Percentiles rank a stretch among this genome's conserved stretches.
Evolutionary conservation across 192 early-diverging fungal genomes (phyloP).

Genomic region (Phycomyces blakesleeanus): DNA sequence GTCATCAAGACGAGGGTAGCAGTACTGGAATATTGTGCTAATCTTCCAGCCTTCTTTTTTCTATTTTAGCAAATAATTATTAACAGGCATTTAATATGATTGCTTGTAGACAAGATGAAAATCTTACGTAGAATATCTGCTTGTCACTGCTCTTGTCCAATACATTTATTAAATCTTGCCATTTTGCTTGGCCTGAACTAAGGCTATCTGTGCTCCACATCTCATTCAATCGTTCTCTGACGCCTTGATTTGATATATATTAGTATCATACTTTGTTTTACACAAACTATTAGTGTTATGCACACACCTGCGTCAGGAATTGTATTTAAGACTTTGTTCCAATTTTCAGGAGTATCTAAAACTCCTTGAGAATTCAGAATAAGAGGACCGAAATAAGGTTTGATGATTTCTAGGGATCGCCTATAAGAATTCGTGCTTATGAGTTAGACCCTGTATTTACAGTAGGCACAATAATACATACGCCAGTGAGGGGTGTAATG

Average conservation of each 20-base stretch:
- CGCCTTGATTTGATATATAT: slow-evolving; percentile 10
- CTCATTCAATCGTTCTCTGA: slow-evolving; percentile 30
- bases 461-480: slow-evolving; percentile 22
- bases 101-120: too few relatives aligned
- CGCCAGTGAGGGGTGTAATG: slow-evolving; percentile 71
- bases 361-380: slow-evolving; percentile 74
- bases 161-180: slow-evolving; percentile 39
- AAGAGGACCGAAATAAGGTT: slow-evolving; percentile 70
- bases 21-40: slow-evolving; percentile 87
- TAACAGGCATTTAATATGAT: neutral
- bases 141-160: slow-evolving; percentile 17
- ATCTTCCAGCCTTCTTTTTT: slow-evolving; percentile 36
- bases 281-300: neutral
- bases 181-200: slow-evolving; percentile 37
- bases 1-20: slow-evolving; percentile 90
- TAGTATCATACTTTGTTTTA: too few relatives aligned
- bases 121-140: slow-evolving; percentile 1
- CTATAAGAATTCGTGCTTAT: too few relatives aligned
- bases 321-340: slow-evolving; percentile 72
- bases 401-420: slow-evolving; percentile 58
- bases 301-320: slow-evolving; percentile 74
- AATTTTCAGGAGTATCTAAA: slow-evolving; percentile 55
- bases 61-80: neutral
- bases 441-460: neutral
- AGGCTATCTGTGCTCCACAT: slow-evolving; percentile 38